A percentile compares a stretch with the other conserved stretches of the same genome.
Evolutionary conservation across 2,329 filamentous ascomycete genomes (phyloP).

Genomic region (Pseudocercospora musae): DNA sequence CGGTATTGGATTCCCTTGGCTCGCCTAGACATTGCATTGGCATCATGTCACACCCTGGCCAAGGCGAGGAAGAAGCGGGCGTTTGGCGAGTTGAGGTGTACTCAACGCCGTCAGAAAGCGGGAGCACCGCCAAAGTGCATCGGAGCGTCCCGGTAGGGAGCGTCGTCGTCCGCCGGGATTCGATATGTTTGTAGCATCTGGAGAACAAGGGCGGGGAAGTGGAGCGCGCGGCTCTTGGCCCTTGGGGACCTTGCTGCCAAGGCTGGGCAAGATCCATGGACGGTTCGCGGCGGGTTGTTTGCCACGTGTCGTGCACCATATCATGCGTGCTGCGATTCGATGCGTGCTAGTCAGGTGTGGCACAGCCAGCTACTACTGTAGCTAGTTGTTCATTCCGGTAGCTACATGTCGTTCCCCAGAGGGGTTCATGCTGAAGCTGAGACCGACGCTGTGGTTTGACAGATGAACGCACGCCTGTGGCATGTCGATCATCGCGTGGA

Average conservation of each 20-base stretch:
- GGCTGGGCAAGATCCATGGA: background rate
- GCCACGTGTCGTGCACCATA: background rate
- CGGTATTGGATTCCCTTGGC: background rate
- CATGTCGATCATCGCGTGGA: background rate
- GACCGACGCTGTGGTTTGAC: background rate
- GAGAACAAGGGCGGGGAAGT: slow-evolving; percentile 8
- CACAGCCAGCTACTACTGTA: background rate
- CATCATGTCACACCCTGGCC: background rate
- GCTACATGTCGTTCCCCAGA: background rate
- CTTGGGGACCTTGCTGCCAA: background rate
- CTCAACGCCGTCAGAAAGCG: background rate
- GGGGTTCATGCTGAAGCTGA: background rate
- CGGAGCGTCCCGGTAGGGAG: background rate
- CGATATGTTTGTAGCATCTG: background rate
- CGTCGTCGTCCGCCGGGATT: background rate
- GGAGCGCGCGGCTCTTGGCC: background rate
- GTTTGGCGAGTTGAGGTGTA: too few species aligned
- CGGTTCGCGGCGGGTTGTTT: background rate
- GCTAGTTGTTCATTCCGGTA: background rate
- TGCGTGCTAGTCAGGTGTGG: background rate
- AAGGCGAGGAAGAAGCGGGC: too few species aligned
- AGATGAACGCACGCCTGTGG: background rate
- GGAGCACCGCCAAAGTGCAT: background rate
- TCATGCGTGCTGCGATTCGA: background rate
- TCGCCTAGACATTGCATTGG: background rate